phyloP scores from a whole-genome alignment of 495 filamentous ascomycete species.

The Neurospora africana region DNA sequence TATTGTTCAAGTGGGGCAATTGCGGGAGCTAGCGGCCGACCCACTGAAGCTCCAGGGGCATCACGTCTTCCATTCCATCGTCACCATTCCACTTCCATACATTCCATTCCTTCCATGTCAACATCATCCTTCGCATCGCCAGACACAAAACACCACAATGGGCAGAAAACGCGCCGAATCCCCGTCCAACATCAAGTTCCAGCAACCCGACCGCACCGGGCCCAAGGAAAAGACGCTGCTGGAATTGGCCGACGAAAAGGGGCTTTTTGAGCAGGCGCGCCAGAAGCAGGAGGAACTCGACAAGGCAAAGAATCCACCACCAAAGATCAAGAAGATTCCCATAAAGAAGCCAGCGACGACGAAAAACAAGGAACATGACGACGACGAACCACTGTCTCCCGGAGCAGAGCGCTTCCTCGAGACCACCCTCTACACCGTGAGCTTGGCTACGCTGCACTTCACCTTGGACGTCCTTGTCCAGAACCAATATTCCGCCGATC shows the following conservation, averaged over 20 bases:
- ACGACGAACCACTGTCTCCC: constrained; percentile 23
- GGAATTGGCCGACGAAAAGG: constrained; percentile 50
- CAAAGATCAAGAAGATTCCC: constrained; percentile 3
- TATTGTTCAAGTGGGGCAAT: not conserved
- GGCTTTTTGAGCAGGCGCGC: constrained; percentile 36
- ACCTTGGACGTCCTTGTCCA: constrained; percentile 85
- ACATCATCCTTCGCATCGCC: not conserved
- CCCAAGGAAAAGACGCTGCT: constrained; percentile 51
- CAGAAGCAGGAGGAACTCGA: constrained; percentile 14
- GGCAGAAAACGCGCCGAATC: constrained; percentile 38
- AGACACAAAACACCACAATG: constrained; percentile 18
- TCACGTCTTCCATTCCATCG: not conserved
- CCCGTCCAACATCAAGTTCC: constrained; percentile 42
- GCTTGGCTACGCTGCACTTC: constrained; percentile 72
- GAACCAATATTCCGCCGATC: constrained; percentile 69
- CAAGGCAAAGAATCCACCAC: constrained; percentile 22
- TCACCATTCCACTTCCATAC: not conserved
- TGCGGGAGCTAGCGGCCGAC: not conserved
- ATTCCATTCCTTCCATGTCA: not conserved
- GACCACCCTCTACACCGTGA: constrained; percentile 56
- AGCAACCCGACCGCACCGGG: constrained; percentile 46
- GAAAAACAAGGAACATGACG: constrained; percentile 12
- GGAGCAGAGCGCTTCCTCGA: constrained; percentile 43
- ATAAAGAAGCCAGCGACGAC: constrained; percentile 14
- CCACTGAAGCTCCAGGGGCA: not conserved